Evolutionary conservation across 768 basidiomycete genomes (phyloP).

Genomic region (Hypholoma fasciculare): DNA sequence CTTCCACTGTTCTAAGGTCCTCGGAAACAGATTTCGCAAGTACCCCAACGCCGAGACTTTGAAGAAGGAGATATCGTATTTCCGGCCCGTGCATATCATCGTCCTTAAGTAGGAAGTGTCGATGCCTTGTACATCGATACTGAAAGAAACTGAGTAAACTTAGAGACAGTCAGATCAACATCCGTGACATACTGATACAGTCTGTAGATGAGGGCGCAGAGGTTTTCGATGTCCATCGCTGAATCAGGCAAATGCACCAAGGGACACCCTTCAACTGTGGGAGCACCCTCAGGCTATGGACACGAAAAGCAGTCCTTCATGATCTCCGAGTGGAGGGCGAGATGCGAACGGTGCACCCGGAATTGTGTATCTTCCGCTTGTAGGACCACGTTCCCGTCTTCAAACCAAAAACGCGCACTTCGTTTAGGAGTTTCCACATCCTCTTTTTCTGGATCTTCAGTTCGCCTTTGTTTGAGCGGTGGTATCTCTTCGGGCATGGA

Average conservation of each 20-base stretch:
- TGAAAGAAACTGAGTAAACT: neutral
- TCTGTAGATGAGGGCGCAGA: neutral
- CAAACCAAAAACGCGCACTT: conserved; percentile 14
- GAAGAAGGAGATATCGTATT: neutral
- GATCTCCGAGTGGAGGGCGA: conserved; percentile 1
- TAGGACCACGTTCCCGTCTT: conserved; percentile 18
- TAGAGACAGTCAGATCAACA: neutral
- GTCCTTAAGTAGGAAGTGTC: neutral
- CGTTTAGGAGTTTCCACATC: neutral
- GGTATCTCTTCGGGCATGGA: too few species aligned
- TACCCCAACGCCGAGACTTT: neutral
- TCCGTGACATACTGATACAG: neutral
- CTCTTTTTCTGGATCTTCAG: too few species aligned
- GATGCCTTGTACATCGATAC: neutral
- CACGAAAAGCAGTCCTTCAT: conserved; percentile 13
- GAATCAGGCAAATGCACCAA: neutral
- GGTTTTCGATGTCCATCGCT: neutral
- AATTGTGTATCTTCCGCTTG: conserved; percentile 13
- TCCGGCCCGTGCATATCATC: neutral
- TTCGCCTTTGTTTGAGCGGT: too few species aligned
- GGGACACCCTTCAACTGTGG: neutral
- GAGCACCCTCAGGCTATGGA: neutral
- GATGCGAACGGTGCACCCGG: conserved; percentile 14
- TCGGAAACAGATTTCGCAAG: neutral
- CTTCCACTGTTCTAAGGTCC: neutral